These are phyloP conservation scores for Podospora conica DNA, from an alignment of 495 filamentous ascomycete genomes.

Conservation along the genomic window DNA sequence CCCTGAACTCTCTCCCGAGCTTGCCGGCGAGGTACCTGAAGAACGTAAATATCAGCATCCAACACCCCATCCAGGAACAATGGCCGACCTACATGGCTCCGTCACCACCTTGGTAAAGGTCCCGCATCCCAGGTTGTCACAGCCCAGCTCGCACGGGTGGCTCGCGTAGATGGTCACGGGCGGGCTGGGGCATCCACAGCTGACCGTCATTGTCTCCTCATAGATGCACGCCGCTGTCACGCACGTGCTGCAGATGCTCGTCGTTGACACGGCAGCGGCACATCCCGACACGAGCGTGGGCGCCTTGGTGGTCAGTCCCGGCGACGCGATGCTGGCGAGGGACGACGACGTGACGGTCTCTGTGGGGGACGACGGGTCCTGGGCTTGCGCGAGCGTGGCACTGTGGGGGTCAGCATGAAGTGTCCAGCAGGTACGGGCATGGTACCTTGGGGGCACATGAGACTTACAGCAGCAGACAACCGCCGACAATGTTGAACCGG, in stretches of 20 bases:
- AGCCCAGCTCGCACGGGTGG: conserved; percentile 20
- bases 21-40: not conserved
- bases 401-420: not conserved
- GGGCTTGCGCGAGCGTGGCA: not conserved
- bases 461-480: not conserved
- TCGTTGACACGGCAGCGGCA: conserved; percentile 21
- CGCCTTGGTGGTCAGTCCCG: not conserved
- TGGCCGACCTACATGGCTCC: not conserved
- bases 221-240: conserved; percentile 20
- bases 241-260: conserved; percentile 23
- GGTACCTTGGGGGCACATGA: not conserved
- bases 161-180: conserved; percentile 17
- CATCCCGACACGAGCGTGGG: conserved; percentile 15
- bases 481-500: not conserved
- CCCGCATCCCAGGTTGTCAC: conserved; percentile 17
- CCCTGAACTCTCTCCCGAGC: not conserved
- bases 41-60: not conserved
- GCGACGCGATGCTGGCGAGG: not conserved
- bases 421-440: too few relatives aligned
- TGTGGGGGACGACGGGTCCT: not conserved
- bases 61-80: not conserved
- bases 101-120: conserved; percentile 18
- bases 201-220: conserved; percentile 16
- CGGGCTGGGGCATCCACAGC: conserved; percentile 15
- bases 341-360: not conserved